Evolutionary conservation across 1,139 yeast species (phyloP), one percentile per base, ranked within the genome.

Genomic region (Taiozyma onychis): DNA sequence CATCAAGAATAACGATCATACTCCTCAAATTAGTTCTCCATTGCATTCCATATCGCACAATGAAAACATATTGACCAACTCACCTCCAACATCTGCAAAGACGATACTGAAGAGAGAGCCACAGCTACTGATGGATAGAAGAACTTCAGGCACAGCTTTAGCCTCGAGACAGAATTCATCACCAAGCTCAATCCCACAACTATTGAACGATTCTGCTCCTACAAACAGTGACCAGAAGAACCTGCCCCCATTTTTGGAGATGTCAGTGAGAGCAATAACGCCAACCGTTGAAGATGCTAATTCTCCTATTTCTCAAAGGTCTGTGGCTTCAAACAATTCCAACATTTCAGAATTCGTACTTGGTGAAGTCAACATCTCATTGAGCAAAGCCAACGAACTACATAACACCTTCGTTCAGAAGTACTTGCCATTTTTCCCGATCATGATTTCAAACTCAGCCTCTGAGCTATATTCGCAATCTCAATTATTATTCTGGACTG

Each of bases 401-500:
- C 97, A 90, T 65, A 74, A 75, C 47, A 71, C 81, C 34, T 90
- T 90, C 62, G 76, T 87, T 59, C 69, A 71, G 6, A 78, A 83
- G 52, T 85, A 84, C 60, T 71, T 88, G 30, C 95, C 96, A 0
- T 86, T 77, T 60, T 73, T 90, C 57, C 97, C 97, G 2, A 86
- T 91, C 10, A 73, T 90, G 61, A 77, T 83, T 41, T 81, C 95
- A 0, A 72, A 77, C 49, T 77, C 81, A 46, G 95, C 96, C 1
- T 78, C 84, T 0, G 95, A 87, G 63, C 75, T 90, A 39, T 88
- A 88, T 66, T 79, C 86, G 27, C 93, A 87, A 63, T 86, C 96
- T 0, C 95, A 88, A 63, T 71, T 90, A 28, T 72, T 91, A 44
- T 91, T 91, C 65, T 91, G 98, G 98, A 80, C 95, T 0, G 93